Evolutionary conservation across 75 land plant genomes (phyloP).

Genomic region (Cunninghamia lanceolata): DNA sequence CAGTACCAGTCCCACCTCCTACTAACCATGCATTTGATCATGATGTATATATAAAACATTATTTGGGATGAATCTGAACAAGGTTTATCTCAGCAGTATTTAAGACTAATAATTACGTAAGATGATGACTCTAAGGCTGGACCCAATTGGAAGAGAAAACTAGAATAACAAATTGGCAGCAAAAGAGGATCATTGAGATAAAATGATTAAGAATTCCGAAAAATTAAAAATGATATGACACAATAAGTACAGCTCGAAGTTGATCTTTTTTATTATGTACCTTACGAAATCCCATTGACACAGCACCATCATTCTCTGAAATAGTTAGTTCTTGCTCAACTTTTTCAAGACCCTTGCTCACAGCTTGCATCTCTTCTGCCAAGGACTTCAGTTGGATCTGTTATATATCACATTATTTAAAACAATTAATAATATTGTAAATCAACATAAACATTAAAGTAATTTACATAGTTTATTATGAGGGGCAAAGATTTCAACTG

Average conservation of each 20-base stretch:
- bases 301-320: constrained; percentile 86
- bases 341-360: constrained; percentile 96
- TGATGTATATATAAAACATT: too few relatives aligned
- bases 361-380: constrained; percentile 99
- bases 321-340: constrained; percentile 94
- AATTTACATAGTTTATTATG: neutral
- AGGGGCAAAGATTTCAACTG: neutral
- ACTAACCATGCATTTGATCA: too few relatives aligned
- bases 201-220: neutral
- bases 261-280: constrained; percentile 31
- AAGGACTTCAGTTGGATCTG: constrained; percentile 90
- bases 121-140: neutral
- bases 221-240: neutral
- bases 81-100: neutral
- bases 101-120: neutral
- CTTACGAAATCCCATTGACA: constrained; percentile 81
- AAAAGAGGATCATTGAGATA: neutral
- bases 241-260: neutral
- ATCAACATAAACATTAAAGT: constrained; percentile 2
- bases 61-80: neutral
- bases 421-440: constrained; percentile 1
- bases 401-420: neutral
- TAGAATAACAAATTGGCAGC: neutral
- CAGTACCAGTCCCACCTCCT: too few relatives aligned
- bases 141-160: neutral